Evolutionary conservation across 306 rosid genomes (phyloP), one percentile per base, ranked within the genome.

Genomic region (Purshia tridentata): DNA sequence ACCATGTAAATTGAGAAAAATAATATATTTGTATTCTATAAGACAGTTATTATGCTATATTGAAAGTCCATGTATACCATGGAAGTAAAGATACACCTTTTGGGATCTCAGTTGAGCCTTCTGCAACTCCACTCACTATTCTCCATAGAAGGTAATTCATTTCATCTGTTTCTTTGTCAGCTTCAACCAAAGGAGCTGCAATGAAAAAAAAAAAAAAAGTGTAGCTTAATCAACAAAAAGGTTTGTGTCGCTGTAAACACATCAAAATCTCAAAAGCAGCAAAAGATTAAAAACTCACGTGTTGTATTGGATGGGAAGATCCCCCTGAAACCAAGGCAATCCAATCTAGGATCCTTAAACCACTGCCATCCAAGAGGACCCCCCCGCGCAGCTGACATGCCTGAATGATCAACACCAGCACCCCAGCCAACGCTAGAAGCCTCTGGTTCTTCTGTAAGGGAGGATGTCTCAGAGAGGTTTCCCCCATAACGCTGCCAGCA

Each of bases 401-500:
- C 90, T 20, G 88, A 23, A 35, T 1, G 67, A 71, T 89, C 96
- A 73, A 76, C 80, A 48, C 85, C 87, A 54, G 88, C 92, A 76
- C 97, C 97, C 92, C 92, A 93, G 52, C 98, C 97, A 81, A 93
- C 88, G 72, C 92, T 71, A 14, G 90, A 82, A 39, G 91, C 90
- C 81, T 94, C 97, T 22, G 96, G 97, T 69, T 91, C 98, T 76
- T 84, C 94, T 11, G 16, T 79, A 52, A 86, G 45, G 10, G 84
- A 81, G 46, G 79, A 67, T 44, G 75, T 83, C 70, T 72, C 74
- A 19, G 81, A 68, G 70, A 85, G 78, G 46, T 82, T 78, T 76
- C 76, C 72, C 74, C 94, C 92, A 78, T 76, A 94, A 23, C 86
- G 83, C 82, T 94, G 98, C 98, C 98, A 94, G 80, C 98, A 94